phyloP scores from a whole-genome alignment of 2,329 filamentous ascomycete genomes.

The Paraphoma chrysanthemicola region DNA sequence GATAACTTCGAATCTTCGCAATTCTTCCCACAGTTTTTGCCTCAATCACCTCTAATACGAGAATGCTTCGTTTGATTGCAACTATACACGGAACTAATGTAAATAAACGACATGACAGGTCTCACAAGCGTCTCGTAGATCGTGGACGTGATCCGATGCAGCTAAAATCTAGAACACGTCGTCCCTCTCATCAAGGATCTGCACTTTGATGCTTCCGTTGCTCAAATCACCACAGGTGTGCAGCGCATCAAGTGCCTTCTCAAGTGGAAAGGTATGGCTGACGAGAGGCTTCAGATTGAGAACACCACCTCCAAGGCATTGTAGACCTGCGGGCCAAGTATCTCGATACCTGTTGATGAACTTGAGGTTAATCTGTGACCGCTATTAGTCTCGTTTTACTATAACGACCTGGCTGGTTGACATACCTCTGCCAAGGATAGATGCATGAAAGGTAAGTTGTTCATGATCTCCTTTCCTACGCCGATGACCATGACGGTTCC shows the following conservation, averaged over 20 bases:
- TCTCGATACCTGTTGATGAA: slow-evolving; percentile 76
- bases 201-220: slow-evolving; percentile 66
- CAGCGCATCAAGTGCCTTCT: slow-evolving; percentile 66
- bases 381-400: neutral
- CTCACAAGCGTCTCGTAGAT: too few species aligned
- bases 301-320: slow-evolving; percentile 65
- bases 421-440: slow-evolving; percentile 65
- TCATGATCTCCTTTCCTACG: slow-evolving; percentile 67
- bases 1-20: too few species aligned
- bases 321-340: slow-evolving; percentile 72
- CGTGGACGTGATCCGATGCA: neutral
- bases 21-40: too few species aligned
- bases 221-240: slow-evolving; percentile 59
- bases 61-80: too few species aligned
- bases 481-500: slow-evolving; percentile 70
- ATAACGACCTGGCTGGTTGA: neutral
- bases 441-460: slow-evolving; percentile 73
- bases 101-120: too few species aligned
- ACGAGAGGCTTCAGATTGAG: slow-evolving; percentile 68
- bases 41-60: too few species aligned
- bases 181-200: slow-evolving; percentile 60
- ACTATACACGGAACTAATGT: too few species aligned
- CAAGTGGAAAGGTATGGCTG: slow-evolving; percentile 68
- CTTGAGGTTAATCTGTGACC: slow-evolving; percentile 65
- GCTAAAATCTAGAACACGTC: slow-evolving; percentile 22